phyloP scores from a whole-genome alignment of 805 yeast species.

The Blastobotrys peoriensis region DNA sequence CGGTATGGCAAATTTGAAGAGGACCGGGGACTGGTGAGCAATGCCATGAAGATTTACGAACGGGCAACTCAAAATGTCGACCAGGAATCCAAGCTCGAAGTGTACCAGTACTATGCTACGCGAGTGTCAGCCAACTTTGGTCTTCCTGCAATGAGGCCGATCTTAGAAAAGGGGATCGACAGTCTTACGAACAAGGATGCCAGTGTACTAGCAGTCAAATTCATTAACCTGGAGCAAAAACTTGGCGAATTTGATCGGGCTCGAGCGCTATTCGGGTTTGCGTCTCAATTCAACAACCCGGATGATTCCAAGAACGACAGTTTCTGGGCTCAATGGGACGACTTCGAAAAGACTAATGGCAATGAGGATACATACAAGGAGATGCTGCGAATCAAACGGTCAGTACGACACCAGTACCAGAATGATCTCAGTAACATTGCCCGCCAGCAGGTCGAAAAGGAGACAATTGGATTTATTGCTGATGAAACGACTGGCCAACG shows the following conservation, averaged over 20 bases:
- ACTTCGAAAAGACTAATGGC: slow-evolving; percentile 69
- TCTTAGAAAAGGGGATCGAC: slow-evolving; percentile 50
- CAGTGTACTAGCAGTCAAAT: slow-evolving; percentile 43
- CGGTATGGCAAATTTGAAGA: slow-evolving; percentile 61
- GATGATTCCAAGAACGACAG: slow-evolving; percentile 16
- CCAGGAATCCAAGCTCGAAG: slow-evolving; percentile 29
- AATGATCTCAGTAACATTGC: slow-evolving; percentile 13
- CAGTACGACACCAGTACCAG: slow-evolving; percentile 27
- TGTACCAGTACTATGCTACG: slow-evolving; percentile 41
- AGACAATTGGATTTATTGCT: background rate
- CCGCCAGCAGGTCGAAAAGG: background rate
- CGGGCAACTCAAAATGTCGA: slow-evolving; percentile 34
- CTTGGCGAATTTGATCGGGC: slow-evolving; percentile 53
- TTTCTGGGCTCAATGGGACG: slow-evolving; percentile 67
- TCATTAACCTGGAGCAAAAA: slow-evolving; percentile 50
- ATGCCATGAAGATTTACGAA: slow-evolving; percentile 44
- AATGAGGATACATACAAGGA: slow-evolving; percentile 64
- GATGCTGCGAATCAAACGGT: slow-evolving; percentile 59
- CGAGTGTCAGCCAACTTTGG: slow-evolving; percentile 39
- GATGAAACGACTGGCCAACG: background rate
- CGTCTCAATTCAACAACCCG: slow-evolving; percentile 39
- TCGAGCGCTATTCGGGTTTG: slow-evolving; percentile 55
- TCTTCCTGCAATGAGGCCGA: slow-evolving; percentile 37
- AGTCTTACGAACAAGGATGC: slow-evolving; percentile 39
- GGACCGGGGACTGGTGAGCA: slow-evolving; percentile 43